phyloP scores from a whole-genome alignment of 2,329 filamentous ascomycete genomes.

The Xylariaceae sp. region DNA sequence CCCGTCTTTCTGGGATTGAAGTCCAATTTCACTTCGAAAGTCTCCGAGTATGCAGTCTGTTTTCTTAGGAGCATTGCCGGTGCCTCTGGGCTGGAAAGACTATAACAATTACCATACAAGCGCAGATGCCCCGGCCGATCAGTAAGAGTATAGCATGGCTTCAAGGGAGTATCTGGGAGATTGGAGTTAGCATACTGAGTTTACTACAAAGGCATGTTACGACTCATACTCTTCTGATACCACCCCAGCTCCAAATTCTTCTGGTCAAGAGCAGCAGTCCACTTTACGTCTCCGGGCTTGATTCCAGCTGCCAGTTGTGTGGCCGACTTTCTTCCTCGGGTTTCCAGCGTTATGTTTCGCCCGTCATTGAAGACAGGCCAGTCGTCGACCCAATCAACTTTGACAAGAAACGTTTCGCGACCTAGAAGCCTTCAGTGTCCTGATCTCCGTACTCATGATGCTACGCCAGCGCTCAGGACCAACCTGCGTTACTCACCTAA shows the following conservation, averaged over 20 bases:
- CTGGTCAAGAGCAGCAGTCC: constrained; percentile 30
- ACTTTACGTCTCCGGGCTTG: constrained; percentile 31
- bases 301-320: constrained; percentile 8
- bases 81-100: constrained; percentile 43
- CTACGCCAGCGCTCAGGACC: too few relatives aligned
- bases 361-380: constrained; percentile 49
- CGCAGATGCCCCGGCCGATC: constrained; percentile 40
- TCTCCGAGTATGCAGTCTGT: constrained; percentile 40
- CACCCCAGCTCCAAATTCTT: constrained; percentile 30
- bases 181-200: not conserved
- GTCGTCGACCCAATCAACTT: constrained; percentile 44
- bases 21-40: constrained; percentile 38
- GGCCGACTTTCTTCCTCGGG: constrained; percentile 24
- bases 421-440: constrained; percentile 21
- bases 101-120: constrained; percentile 48
- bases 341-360: constrained; percentile 36
- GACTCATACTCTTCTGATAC: constrained; percentile 32
- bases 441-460: not conserved
- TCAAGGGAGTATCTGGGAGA: constrained; percentile 41
- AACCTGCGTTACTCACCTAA: constrained; percentile 28
- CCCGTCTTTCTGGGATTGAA: constrained; percentile 39
- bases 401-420: constrained; percentile 46
- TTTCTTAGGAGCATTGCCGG: constrained; percentile 52
- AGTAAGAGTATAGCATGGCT: constrained; percentile 40
- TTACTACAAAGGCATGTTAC: not conserved